phyloP scores from a whole-genome alignment of 2,329 filamentous ascomycete species.

The Parafenestella ontariensis region DNA sequence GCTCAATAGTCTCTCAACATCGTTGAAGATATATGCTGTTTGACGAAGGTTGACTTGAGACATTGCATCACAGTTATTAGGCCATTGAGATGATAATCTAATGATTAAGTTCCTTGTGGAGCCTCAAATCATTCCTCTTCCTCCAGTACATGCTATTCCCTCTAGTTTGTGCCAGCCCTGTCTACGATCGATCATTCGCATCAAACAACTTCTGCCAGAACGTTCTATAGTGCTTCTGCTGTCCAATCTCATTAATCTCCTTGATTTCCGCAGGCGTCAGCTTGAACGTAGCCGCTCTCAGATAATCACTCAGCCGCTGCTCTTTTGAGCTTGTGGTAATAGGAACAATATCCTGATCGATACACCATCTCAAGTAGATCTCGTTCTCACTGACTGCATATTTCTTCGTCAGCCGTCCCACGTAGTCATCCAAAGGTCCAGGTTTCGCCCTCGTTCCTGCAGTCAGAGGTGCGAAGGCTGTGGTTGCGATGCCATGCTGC shows the following conservation, averaged over 20 bases:
- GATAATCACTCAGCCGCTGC: slow-evolving; percentile 64
- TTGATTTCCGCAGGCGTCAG: slow-evolving; percentile 65
- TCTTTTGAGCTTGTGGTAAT: slow-evolving; percentile 69
- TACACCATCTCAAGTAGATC: slow-evolving; percentile 65
- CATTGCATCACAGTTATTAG: too few species aligned
- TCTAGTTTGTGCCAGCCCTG: neutral
- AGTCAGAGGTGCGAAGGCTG: slow-evolving; percentile 56
- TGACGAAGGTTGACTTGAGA: too few species aligned
- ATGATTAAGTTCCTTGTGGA: too few species aligned
- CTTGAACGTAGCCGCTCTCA: slow-evolving; percentile 63
- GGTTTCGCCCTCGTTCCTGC: slow-evolving; percentile 62
- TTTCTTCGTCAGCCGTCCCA: slow-evolving; percentile 63
- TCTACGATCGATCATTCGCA: slow-evolving; percentile 58
- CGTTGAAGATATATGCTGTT: too few species aligned
- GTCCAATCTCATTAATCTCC: slow-evolving; percentile 57
- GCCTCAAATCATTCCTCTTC: neutral
- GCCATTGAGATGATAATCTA: too few species aligned
- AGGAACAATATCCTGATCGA: slow-evolving; percentile 65
- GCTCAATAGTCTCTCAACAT: too few species aligned
- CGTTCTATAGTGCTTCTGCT: slow-evolving; percentile 66
- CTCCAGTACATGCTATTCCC: neutral
- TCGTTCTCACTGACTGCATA: slow-evolving; percentile 66
- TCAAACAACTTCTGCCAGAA: slow-evolving; percentile 66
- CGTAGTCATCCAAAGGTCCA: slow-evolving; percentile 62
- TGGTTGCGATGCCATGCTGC: slow-evolving; percentile 56